Conservation (phyloP, 441 rosid species). For the Pelargonium australe region DNA sequence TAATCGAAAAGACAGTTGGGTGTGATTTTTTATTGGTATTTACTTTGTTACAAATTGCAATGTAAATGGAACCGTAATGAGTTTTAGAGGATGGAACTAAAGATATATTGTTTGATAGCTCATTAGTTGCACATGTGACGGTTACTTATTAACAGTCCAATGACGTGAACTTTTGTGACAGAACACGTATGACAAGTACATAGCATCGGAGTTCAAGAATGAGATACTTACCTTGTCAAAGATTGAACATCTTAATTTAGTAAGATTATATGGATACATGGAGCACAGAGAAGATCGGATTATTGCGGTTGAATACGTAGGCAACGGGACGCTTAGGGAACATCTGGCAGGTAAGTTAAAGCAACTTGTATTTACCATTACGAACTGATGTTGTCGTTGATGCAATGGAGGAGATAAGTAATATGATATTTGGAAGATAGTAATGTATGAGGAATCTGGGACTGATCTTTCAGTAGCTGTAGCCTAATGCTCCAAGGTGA, state of each 20-base stretch:
- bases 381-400: not conserved
- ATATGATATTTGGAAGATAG: not conserved
- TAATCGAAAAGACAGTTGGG: conserved; percentile 37
- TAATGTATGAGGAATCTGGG: not conserved
- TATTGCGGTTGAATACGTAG: conserved; percentile 67
- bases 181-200: conserved; percentile 67
- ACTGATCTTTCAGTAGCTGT: not conserved
- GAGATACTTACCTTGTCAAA: conserved; percentile 67
- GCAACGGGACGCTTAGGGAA: conserved; percentile 83
- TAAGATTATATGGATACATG: conserved; percentile 62
- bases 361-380: not conserved
- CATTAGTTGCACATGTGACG: not conserved
- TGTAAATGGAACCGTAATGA: not conserved
- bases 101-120: not conserved
- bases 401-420: not conserved
- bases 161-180: conserved; percentile 28
- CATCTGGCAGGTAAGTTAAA: conserved; percentile 75
- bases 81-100: not conserved
- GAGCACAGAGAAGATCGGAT: conserved; percentile 64
- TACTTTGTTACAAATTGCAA: too few species aligned
- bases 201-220: conserved; percentile 68
- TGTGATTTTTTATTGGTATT: not conserved
- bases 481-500: too few species aligned
- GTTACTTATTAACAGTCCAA: not conserved
- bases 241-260: conserved; percentile 79